A percentile compares a stretch with the other conserved stretches of the same genome.
phyloP scores from a whole-genome alignment of 2,329 filamentous ascomycete genomes.

The Scedosporium dehoogii region DNA sequence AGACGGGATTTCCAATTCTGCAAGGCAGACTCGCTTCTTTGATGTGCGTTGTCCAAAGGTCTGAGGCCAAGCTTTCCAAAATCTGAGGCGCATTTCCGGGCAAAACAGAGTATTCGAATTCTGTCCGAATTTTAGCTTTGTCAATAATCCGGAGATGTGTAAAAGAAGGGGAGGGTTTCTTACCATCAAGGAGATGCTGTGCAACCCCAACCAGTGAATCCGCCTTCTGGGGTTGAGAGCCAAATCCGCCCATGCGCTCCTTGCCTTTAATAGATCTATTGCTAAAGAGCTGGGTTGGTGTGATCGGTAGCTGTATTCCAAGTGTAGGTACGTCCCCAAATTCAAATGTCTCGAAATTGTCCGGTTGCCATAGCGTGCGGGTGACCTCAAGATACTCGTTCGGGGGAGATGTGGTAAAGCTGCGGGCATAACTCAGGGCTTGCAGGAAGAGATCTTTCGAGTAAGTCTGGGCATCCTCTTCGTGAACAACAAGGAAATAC shows the following conservation, averaged over 20 bases:
- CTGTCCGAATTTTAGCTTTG: conserved; percentile 18
- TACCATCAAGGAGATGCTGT: conserved; percentile 42
- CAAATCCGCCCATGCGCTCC: not conserved
- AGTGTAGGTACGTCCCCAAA: not conserved
- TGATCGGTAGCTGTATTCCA: not conserved
- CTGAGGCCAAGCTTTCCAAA: conserved; percentile 27
- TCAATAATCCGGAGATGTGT: not conserved
- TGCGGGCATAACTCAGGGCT: conserved; percentile 31
- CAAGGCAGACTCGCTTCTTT: conserved; percentile 16
- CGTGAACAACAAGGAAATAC: conserved; percentile 35
- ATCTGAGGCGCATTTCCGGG: conserved; percentile 12
- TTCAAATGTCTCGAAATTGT: conserved; percentile 13
- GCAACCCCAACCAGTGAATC: conserved; percentile 27
- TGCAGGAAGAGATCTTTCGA: conserved; percentile 35
- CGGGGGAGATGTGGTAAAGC: conserved; percentile 26
- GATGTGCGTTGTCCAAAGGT: conserved; percentile 31
- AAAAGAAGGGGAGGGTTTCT: conserved; percentile 10
- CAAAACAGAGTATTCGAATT: conserved; percentile 32
- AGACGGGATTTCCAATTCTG: conserved; percentile 18
- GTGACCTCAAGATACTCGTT: conserved; percentile 33
- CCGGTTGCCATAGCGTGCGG: conserved; percentile 38
- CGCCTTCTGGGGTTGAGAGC: conserved; percentile 8
- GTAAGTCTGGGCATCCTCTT: conserved; percentile 24
- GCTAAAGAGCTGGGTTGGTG: not conserved
- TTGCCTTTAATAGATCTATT: not conserved